Evolutionary conservation across 495 filamentous ascomycete species (phyloP), one percentile per base, ranked within the genome.

Genomic region (Aspergillus indologenus): DNA sequence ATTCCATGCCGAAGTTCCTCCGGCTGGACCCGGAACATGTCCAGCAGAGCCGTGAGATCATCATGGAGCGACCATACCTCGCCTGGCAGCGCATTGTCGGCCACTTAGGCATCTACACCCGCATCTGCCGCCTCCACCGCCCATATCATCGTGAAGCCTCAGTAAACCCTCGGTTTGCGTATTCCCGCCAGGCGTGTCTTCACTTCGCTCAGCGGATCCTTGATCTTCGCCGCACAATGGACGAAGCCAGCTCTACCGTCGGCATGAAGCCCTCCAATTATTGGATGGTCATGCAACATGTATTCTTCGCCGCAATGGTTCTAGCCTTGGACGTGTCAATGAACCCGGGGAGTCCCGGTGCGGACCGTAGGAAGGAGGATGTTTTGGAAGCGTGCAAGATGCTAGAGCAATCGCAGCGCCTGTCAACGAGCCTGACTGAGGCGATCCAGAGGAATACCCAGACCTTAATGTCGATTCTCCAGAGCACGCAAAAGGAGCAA

Each of bases 111-210:
- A 43, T 69, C 8, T 59, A 71, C 26, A 63, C 59, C 0, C 68
- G 70, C 19, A 54, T 73, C 12, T 73, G 66, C 54, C 63, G 65
- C 9, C 61, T 73, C 34, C 70, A 73, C 47, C 58, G 68, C n/a
- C 66, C 58, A 3, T 73, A 61, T 31, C 70, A 73, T 22, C 57
- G 71, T 0, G 63, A 68, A 48, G 66, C 61, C 11, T 49, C 63
- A 1, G 65, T 60, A 21, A 68, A 71, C 24, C 53, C 63, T 7
- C 63, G 64, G 53, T 73, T 69, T 31, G 61, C 66, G 11, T 69
- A 69, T 45, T 73, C 70, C 0, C 65, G 65, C 22, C 40, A 42
- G n/a, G 50, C 61, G 15, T 69, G 66, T 45, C 63, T 73, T 15
- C 65, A 55, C 18, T 71, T 68, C 6, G 66, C 68, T 1, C 61